Conservation (phyloP, 2,329 filamentous ascomycete genomes). For the Monilinia polystroma region DNA sequence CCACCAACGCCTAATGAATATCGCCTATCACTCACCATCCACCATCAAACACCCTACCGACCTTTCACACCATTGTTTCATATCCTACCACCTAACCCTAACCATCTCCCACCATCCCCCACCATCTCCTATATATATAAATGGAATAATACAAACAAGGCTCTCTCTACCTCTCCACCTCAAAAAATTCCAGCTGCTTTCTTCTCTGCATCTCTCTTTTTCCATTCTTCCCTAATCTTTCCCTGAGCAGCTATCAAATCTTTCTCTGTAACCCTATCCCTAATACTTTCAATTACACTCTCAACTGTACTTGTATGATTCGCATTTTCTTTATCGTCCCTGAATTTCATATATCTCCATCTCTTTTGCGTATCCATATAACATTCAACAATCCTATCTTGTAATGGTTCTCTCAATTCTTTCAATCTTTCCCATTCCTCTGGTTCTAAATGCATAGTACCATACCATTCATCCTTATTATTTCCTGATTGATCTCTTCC, state of each 20-base stretch:
- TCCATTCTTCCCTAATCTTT: slow-evolving; percentile 78
- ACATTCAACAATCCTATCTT: slow-evolving; percentile 88
- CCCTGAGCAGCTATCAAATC: slow-evolving; percentile 71
- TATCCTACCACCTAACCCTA: background rate
- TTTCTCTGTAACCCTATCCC: slow-evolving; percentile 77
- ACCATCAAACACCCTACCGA: background rate
- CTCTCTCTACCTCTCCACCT: background rate
- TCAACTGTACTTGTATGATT: slow-evolving; percentile 84
- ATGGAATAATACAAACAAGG: background rate
- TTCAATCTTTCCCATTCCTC: slow-evolving; percentile 86
- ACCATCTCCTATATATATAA: background rate
- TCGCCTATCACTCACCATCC: background rate
- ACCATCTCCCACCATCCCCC: no score
- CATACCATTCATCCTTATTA: slow-evolving; percentile 55
- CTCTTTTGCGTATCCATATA: slow-evolving; percentile 70
- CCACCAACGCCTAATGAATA: no score
- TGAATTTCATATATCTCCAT: slow-evolving; percentile 87
- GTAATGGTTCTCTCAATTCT: slow-evolving; percentile 67
- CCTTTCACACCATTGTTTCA: background rate
- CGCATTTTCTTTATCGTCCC: slow-evolving; percentile 88
- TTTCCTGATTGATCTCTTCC: slow-evolving; percentile 46
- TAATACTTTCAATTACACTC: slow-evolving; percentile 87
- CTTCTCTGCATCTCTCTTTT: slow-evolving; percentile 44
- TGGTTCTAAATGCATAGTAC: slow-evolving; percentile 65
- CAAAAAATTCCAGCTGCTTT: background rate